These are phyloP conservation scores for Talaromyces verruculosus DNA, from an alignment of 2,329 filamentous ascomycete species.

Conservation along the genomic window DNA sequence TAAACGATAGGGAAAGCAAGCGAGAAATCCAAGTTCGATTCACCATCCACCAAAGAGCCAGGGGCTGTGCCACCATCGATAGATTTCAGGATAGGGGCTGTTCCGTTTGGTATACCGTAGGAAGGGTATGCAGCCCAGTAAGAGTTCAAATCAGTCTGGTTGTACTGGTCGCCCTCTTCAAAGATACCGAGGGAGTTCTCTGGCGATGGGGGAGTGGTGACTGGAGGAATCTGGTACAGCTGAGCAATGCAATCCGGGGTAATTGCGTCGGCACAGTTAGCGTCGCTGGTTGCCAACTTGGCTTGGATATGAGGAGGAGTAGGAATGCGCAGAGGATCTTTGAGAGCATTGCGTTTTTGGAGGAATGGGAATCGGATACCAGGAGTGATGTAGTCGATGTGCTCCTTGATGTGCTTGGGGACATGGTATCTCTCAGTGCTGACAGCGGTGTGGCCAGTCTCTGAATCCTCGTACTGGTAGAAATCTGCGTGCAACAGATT, in stretches of 20 bases:
- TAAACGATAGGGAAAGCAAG: conserved; percentile 56
- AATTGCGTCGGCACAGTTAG: conserved; percentile 55
- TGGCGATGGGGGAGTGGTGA: conserved; percentile 34
- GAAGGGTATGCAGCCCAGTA: conserved; percentile 51
- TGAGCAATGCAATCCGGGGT: conserved; percentile 58
- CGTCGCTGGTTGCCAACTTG: neutral
- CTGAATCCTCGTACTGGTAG: conserved; percentile 50
- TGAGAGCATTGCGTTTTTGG: conserved; percentile 28
- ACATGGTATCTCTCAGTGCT: conserved; percentile 50
- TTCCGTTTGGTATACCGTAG: conserved; percentile 41
- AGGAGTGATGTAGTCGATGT: conserved; percentile 59
- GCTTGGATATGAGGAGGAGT: neutral
- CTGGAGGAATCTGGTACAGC: conserved; percentile 49
- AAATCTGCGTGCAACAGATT: conserved; percentile 55
- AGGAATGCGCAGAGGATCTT: conserved; percentile 17
- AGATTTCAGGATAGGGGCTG: conserved; percentile 47
- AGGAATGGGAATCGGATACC: conserved; percentile 53
- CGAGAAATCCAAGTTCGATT: conserved; percentile 57
- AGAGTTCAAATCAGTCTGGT: conserved; percentile 50
- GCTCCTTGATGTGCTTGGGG: conserved; percentile 47
- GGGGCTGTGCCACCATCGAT: conserved; percentile 51
- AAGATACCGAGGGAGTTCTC: conserved; percentile 57
- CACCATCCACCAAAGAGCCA: conserved; percentile 39
- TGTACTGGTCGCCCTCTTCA: conserved; percentile 55
- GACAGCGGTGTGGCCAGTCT: conserved; percentile 31